Base-by-base conservation (phyloP, 2,329 filamentous ascomycete genomes). In the Fusarium sp. region DNA sequence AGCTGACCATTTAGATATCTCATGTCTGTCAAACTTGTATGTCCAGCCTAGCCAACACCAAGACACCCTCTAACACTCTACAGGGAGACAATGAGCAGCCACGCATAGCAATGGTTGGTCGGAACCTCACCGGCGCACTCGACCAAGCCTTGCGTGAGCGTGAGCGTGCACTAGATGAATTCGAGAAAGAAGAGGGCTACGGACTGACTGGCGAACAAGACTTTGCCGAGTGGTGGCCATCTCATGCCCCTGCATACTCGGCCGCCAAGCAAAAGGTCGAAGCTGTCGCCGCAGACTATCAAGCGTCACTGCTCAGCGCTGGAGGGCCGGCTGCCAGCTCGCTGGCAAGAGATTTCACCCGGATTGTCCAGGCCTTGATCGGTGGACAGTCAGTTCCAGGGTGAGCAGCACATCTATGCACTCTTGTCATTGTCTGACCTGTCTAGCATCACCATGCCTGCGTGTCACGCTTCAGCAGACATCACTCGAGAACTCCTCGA, bases 161-260 rank as follows among this genome's bases (percentile, higher is more conserved):
- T 29, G 53, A 60, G 12, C 39, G 46, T 6, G 62, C 63, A 4
- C 5, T 65, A 3, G 39, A 49, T 7, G 28, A 25, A 6, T 65
- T 66, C 13, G 63, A 64, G 39, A 58, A 64, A 8, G 48, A 64
- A 25, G 58, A 59, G 31, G 48, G 54, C 2, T 35, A 34, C 2
- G 62, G 62, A 4, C n/a, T 51, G 7, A 59, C 53, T 1, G 48
- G 53, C 2, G 62, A 60, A 4, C 26, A 64, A 40, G 57, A 57
- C 39, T 65, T 65, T 47, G 43, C 52, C 7, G 45, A 64, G 19
- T 65, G 63, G 63, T 66, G 58, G 45, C 61, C 58, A 5, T 40
- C 39, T 2, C 29, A 65, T 25, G 58, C 63, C 7, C 63, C 62
- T 7, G 53, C 41, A 6, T 65, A 60, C 12, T 40, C 54, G 1